phyloP scores from a whole-genome alignment of 805 yeast species.

The Grigorovia yakushimaensis region DNA sequence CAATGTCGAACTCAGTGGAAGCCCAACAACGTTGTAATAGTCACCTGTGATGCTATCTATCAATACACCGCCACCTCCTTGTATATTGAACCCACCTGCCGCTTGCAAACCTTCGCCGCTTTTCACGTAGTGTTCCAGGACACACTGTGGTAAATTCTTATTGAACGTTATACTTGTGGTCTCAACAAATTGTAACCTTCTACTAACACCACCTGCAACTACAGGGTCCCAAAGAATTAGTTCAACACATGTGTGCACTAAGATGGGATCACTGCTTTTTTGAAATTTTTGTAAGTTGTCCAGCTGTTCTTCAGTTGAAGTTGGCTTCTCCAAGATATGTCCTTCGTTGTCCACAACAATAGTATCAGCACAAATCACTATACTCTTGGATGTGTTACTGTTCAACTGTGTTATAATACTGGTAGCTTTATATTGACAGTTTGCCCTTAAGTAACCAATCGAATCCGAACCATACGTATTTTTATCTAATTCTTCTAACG shows the following conservation, averaged over 20 bases:
- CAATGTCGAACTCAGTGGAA: constrained; percentile 57
- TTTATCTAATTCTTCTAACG: constrained; percentile 68
- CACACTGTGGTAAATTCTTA: constrained; percentile 38
- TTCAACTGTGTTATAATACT: constrained; percentile 43
- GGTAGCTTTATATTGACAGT: constrained; percentile 58
- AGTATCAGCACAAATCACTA: constrained; percentile 71
- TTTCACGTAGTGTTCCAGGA: constrained; percentile 52
- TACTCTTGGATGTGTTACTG: constrained; percentile 3
- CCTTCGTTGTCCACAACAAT: constrained; percentile 49
- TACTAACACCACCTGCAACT: background rate
- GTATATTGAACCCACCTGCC: constrained; percentile 90
- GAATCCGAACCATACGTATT: constrained; percentile 14
- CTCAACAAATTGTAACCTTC: constrained; percentile 29
- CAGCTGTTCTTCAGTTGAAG: constrained; percentile 41
- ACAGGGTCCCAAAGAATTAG: constrained; percentile 28
- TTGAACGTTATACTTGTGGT: constrained; percentile 36
- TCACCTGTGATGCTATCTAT: constrained; percentile 66
- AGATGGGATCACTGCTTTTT: constrained; percentile 30
- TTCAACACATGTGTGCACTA: constrained; percentile 47
- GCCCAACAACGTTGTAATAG: constrained; percentile 76
- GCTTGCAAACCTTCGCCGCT: constrained; percentile 69
- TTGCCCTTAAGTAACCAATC: constrained; percentile 50
- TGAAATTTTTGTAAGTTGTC: constrained; percentile 35
- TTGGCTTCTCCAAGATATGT: constrained; percentile 72
- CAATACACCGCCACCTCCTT: constrained; percentile 59